Base-by-base conservation (phyloP, 2,329 filamentous ascomycete species). In the Claviceps maximensis region DNA sequence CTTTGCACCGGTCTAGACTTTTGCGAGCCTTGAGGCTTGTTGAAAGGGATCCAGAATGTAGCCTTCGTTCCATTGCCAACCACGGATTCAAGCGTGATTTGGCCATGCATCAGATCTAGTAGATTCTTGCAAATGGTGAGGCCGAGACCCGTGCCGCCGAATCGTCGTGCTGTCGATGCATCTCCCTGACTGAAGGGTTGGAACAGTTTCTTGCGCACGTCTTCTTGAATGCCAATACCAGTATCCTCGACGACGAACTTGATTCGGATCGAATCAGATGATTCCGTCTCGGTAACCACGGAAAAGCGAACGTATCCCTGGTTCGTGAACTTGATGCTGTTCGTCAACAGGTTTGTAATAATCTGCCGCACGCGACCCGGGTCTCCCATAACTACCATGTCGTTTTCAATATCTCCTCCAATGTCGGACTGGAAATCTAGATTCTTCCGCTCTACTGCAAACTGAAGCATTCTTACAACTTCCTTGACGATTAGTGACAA, bases 401-500 rank as follows among this genome's bases (percentile, higher is more conserved):
- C 81, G 33, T 75, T 74, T 49, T 79, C 77, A 8, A 86, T 78
- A 45, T 82, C 77, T 1, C 74, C 70, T 7, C 80, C 76, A 51
- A 88, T 79, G 47, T 84, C 78, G 29, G 77, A 80, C 41, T 78
- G 74, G 62, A 89, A 90, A 9, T 80, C 80, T 4, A 95, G 72
- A 44, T 86, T 86, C 62, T 94, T 88, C 33, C 87, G 79, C 60
- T 86, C 80, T 1, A 90, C 89, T 1, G 87, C 88, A 60, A 94
- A 94, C 44, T 85, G 82, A 59, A 94, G 79, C 87, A 94, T 93
- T 64, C 89, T 89, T 51, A 82, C 86, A 21, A 93, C 87, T 63
- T 94, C 89, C 47, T 83, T 77, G 7, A 90, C 79, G 13, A 89
- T 80, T 1, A 87, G 74, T 0, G 82, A 83, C 2, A 89, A 71